phyloP scores from a whole-genome alignment of 2,329 filamentous ascomycete species.

The Ascochyta lentis region DNA sequence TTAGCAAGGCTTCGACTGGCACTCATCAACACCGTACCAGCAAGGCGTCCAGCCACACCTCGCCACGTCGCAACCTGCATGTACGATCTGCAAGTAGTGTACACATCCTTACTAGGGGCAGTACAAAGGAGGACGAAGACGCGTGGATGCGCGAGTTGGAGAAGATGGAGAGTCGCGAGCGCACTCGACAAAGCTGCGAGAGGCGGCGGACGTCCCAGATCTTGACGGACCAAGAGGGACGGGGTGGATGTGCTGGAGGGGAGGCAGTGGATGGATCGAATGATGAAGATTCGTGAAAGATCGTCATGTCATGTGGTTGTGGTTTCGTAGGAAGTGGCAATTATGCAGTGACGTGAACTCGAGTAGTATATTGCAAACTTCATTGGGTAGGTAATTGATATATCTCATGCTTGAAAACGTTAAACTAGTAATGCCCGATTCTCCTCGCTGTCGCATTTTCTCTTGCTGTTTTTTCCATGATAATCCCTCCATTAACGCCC shows the following conservation, averaged over 20 bases:
- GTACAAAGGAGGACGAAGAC: not conserved
- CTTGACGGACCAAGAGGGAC: not conserved
- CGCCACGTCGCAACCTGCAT: not conserved
- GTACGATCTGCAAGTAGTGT: not conserved
- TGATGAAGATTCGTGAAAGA: no score
- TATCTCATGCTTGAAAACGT: no score
- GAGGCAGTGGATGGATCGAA: not conserved
- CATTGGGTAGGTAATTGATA: no score
- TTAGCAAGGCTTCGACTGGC: not conserved
- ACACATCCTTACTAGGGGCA: not conserved
- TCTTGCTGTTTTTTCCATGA: no score
- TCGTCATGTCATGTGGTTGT: no score
- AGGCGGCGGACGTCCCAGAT: not conserved
- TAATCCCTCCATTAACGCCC: no score
- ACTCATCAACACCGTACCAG: not conserved
- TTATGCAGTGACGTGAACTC: no score
- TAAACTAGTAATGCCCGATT: no score
- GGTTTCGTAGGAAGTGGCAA: no score
- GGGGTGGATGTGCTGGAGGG: not conserved
- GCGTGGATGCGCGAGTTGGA: constrained; percentile 18
- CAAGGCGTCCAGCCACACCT: not conserved
- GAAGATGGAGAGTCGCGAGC: constrained; percentile 20
- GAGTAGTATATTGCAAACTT: no score
- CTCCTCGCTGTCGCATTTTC: no score
- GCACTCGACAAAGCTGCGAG: constrained; percentile 8